phyloP scores from a whole-genome alignment of 805 yeast genomes.

The Geotrichum ghanense region DNA sequence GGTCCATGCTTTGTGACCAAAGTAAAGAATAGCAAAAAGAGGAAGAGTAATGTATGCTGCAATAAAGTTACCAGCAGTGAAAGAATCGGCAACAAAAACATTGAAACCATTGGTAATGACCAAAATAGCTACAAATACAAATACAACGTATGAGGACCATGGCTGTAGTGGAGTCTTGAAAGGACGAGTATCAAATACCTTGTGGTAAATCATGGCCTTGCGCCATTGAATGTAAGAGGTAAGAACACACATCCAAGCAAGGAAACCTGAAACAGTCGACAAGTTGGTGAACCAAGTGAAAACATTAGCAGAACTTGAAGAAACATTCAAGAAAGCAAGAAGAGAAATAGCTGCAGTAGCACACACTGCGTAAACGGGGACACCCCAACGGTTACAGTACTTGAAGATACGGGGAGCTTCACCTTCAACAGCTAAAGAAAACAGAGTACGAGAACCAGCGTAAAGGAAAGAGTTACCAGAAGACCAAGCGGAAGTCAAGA shows the following conservation, averaged over 20 bases:
- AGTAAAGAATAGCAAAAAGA: constrained; percentile 38
- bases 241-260: constrained; percentile 48
- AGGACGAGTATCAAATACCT: constrained; percentile 43
- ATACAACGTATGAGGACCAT: constrained; percentile 43
- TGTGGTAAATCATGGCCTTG: constrained; percentile 46
- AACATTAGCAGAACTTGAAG: constrained; percentile 40
- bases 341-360: constrained; percentile 51
- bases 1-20: constrained; percentile 45
- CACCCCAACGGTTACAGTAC: constrained; percentile 52
- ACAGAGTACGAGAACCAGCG: constrained; percentile 49
- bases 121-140: constrained; percentile 39
- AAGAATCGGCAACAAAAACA: constrained; percentile 42
- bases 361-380: constrained; percentile 61
- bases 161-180: constrained; percentile 48
- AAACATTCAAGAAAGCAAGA: constrained; percentile 55
- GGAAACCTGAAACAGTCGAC: constrained; percentile 54
- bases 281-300: constrained; percentile 58
- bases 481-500: constrained; percentile 45
- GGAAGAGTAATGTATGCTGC: constrained; percentile 67
- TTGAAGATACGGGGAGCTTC: constrained; percentile 58
- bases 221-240: constrained; percentile 51
- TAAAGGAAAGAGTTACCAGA: constrained; percentile 49
- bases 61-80: constrained; percentile 45
- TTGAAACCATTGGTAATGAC: constrained; percentile 65
- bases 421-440: constrained; percentile 43